Conservation (phyloP, 306 rosid species). For the Inga oerstediana region DNA sequence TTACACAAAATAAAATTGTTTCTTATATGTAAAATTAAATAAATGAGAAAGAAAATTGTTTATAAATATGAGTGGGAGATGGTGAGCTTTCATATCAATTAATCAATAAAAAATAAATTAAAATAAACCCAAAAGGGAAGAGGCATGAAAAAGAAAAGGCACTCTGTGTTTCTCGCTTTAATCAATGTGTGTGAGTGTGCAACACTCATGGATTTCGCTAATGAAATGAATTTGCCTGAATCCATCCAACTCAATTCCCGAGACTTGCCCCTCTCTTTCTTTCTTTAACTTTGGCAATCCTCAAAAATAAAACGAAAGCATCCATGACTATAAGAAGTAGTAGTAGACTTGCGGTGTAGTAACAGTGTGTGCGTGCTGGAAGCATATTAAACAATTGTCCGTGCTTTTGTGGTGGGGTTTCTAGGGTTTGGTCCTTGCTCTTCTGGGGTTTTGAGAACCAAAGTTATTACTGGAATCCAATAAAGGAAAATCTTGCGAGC, state of each 20-base stretch:
- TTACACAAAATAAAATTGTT: no score
- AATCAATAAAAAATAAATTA: background rate
- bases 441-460: constrained; percentile 60
- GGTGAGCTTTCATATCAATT: background rate
- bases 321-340: constrained; percentile 3
- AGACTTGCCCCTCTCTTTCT: constrained; percentile 9
- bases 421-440: constrained; percentile 39
- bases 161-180: constrained; percentile 45
- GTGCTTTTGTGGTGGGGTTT: constrained; percentile 27
- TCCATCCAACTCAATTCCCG: constrained; percentile 50
- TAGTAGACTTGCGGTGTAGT: background rate
- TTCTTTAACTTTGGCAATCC: constrained; percentile 12
- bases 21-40: no score
- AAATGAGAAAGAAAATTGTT: no score
- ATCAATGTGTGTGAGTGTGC: constrained; percentile 39
- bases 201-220: constrained; percentile 34
- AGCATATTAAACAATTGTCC: constrained; percentile 26
- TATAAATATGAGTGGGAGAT: no score
- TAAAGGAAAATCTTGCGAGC: background rate
- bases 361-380: constrained; percentile 20
- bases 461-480: background rate
- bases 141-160: constrained; percentile 26
- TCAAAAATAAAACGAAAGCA: background rate
- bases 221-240: constrained; percentile 30
- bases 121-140: background rate